phyloP scores from a whole-genome alignment of 768 basidiomycete genomes.

The Piloderma croceum region DNA sequence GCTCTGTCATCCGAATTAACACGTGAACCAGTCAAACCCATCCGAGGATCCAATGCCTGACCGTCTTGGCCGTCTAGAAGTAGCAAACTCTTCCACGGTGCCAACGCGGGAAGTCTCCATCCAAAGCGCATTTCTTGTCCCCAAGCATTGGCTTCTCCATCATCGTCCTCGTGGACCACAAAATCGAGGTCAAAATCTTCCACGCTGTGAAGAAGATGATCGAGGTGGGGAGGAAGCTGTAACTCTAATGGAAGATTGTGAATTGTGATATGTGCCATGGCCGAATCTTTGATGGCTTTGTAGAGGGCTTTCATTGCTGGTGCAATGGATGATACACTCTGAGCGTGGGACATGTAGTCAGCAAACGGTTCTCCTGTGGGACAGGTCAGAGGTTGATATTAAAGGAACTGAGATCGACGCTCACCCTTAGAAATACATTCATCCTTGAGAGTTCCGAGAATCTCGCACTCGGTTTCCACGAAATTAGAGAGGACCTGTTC shows the following conservation, averaged over 20 bases:
- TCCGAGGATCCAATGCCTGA: conserved; percentile 51
- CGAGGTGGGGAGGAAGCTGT: conserved; percentile 79
- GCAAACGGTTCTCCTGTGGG: conserved; percentile 53
- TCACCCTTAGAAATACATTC: conserved; percentile 60
- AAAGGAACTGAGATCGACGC: conserved; percentile 2
- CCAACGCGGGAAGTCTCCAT: conserved; percentile 66
- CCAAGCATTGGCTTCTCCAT: conserved; percentile 48
- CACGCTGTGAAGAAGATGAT: conserved; percentile 61
- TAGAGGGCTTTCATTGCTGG: conserved; percentile 76
- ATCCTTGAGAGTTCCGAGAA: conserved; percentile 66
- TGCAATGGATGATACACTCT: conserved; percentile 66
- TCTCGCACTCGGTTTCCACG: conserved; percentile 77
- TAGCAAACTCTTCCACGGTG: conserved; percentile 90
- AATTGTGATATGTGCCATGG: conserved; percentile 74
- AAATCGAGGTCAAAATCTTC: conserved; percentile 53
- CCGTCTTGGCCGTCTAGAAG: conserved; percentile 57
- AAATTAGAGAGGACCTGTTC: conserved; percentile 85
- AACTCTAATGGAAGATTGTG: conserved; percentile 78
- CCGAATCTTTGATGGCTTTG: conserved; percentile 68
- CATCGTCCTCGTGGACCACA: conserved; percentile 46
- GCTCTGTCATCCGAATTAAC: conserved; percentile 59
- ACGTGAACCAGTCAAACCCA: conserved; percentile 54
- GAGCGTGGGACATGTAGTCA: conserved; percentile 50
- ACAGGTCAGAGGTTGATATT: conserved; percentile 5
- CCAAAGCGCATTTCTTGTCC: conserved; percentile 62